Evolutionary conservation across 2,329 filamentous ascomycete genomes (phyloP).

Genomic region (Lasiodiplodia sp.): DNA sequence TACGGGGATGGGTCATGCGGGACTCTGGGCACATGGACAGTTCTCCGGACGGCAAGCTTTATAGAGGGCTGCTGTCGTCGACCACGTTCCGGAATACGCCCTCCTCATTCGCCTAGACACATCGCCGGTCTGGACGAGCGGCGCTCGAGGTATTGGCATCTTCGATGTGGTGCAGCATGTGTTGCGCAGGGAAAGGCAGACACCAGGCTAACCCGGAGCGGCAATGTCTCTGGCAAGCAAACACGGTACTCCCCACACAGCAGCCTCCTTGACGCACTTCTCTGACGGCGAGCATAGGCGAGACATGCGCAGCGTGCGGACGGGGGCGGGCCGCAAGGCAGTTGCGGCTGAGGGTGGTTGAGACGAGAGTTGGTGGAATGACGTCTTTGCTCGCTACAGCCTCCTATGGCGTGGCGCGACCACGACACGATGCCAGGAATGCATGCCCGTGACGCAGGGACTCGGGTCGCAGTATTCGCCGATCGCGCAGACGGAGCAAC

Average conservation of each 20-base stretch:
- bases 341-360: slow-evolving; percentile 8
- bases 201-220: background rate
- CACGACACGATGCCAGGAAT: background rate
- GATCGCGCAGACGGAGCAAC: background rate
- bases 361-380: slow-evolving; percentile 3
- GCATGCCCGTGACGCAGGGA: slow-evolving; percentile 15
- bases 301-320: background rate
- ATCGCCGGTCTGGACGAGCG: background rate
- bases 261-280: background rate
- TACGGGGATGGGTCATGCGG: slow-evolving; percentile 11
- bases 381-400: slow-evolving; percentile 17
- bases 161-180: slow-evolving; percentile 9
- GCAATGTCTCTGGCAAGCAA: slow-evolving; percentile 12
- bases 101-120: slow-evolving; percentile 12
- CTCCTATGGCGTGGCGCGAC: background rate
- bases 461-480: background rate
- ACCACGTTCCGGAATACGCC: slow-evolving; percentile 20
- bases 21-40: slow-evolving; percentile 13
- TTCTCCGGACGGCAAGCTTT: slow-evolving; percentile 9
- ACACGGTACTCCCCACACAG: slow-evolving; percentile 1
- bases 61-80: slow-evolving; percentile 19
- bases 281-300: slow-evolving; percentile 1
- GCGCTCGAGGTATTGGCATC: background rate
- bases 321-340: background rate
- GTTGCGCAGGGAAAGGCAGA: background rate